phyloP scores from a whole-genome alignment of 1,284 basidiomycete genomes.

The Sporisorium sorghi region DNA sequence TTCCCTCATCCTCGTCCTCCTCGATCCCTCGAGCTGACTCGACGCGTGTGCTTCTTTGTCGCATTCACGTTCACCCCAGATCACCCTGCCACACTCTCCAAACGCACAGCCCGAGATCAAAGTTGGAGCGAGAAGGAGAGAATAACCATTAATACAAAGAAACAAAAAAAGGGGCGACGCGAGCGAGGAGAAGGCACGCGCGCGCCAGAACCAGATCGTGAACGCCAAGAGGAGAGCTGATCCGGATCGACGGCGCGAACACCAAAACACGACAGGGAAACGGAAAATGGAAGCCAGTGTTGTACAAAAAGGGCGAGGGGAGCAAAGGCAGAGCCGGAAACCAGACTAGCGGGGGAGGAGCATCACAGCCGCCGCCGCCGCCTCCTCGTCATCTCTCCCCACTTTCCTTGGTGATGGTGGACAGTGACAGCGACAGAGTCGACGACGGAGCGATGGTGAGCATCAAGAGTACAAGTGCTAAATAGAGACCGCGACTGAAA shows the following conservation, averaged over 20 bases:
- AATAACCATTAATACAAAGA: slow-evolving; percentile 56
- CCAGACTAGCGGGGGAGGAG: slow-evolving; percentile 25
- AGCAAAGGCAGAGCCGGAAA: slow-evolving; percentile 15
- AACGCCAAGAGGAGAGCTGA: neutral
- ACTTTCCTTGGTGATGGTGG: neutral
- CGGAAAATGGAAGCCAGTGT: slow-evolving; percentile 37
- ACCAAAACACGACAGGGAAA: slow-evolving; percentile 41
- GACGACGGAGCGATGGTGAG: slow-evolving; percentile 15
- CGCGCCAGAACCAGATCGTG: slow-evolving; percentile 19
- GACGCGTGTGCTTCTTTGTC: slow-evolving; percentile 5
- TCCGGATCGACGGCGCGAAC: slow-evolving; percentile 17
- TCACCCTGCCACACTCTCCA: neutral
- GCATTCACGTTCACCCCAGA: neutral
- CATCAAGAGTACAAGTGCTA: slow-evolving; percentile 36
- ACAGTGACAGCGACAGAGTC: neutral
- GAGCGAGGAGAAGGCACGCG: slow-evolving; percentile 16
- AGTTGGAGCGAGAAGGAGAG: slow-evolving; percentile 28
- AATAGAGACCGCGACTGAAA: slow-evolving; percentile 5
- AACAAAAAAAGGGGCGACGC: slow-evolving; percentile 38
- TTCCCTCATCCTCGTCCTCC: slow-evolving; percentile 5
- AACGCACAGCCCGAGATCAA: neutral
- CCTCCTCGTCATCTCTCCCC: neutral
- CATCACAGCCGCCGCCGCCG: slow-evolving; percentile 5
- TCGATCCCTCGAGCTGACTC: neutral
- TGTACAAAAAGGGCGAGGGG: slow-evolving; percentile 40